Base-by-base conservation (phyloP, 768 basidiomycete species). In the Tylopilus felleus region DNA sequence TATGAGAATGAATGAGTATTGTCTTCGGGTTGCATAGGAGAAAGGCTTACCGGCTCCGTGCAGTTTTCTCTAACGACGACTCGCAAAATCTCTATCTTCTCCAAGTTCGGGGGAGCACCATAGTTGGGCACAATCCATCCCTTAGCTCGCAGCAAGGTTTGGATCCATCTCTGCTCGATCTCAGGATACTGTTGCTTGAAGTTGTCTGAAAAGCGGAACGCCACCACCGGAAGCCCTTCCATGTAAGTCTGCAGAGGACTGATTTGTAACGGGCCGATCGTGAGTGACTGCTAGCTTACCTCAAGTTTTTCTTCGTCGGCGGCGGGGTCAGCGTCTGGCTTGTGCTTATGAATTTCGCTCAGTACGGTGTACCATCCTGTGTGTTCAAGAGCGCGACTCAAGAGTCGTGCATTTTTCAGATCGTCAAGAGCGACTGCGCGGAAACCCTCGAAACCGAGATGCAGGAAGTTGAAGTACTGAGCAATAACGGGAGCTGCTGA, bases 41-140 rank as follows among this genome's bases (percentile, higher is more conserved):
- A 64, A 12, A 68, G 51, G 74, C 69, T 53, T 55, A 79, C 77
- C 44, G 76, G 73, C 51, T 82, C 80, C 13, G 77, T 74, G 59
- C 79, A 69, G 44, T 73, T 80, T 70, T 84, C 83, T 54, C 79
- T 73, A 19, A 85, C 75, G 36, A 85, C 84, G 21, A 83, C 83
- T 51, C 85, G 80, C 48, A 86, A 73, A 54, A 85, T 84, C 68
- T 86, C 77, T 49, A 77, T 65, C 8, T 71, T 65, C 53, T 82
- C 69, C 53, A 79, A 66, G 58, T 73, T 67, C 16, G 83, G 84
- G 1, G 84, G 75, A 36, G 84, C 76, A 51, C 79, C 77, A 65
- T 84, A 83, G 64, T 83, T 82, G 7, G 82, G 81, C 2, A 83
- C 80, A 58, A 84, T 83, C 77, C 80, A 82, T 21, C 77, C 75